A percentile compares a stretch with the other conserved stretches of the same genome.
Evolutionary conservation across 192 early-diverging fungal genomes (phyloP).

Genomic region (Powellomyces hirtus): DNA sequence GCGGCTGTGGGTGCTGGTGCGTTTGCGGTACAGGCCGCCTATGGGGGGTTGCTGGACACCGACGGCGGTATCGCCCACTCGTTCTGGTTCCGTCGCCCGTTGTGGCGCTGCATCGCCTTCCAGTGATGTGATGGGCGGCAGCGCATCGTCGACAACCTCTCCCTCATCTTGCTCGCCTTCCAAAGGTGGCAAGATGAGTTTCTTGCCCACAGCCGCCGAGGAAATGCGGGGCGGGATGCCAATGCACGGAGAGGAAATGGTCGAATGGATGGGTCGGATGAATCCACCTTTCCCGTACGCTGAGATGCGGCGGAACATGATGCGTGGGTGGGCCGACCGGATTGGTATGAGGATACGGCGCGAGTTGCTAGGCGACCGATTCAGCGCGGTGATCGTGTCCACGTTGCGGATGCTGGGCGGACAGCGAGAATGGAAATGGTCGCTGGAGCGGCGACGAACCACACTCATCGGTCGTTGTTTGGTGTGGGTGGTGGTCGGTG

Average conservation of each 20-base stretch:
- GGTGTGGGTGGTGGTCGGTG: background rate
- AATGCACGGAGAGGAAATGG: background rate
- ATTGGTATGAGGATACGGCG: slow-evolving; percentile 18
- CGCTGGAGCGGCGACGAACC: background rate
- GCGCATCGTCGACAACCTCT: background rate
- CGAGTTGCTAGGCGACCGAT: background rate
- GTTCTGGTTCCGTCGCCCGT: background rate
- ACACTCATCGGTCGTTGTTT: background rate
- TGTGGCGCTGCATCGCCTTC: background rate
- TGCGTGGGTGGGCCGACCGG: slow-evolving; percentile 20
- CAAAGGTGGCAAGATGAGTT: background rate
- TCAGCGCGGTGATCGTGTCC: background rate
- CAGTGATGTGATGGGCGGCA: background rate
- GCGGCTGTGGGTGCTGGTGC: slow-evolving; percentile 4
- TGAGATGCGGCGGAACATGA: slow-evolving; percentile 23
- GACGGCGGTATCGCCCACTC: background rate
- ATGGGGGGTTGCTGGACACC: background rate
- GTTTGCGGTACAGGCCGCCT: background rate
- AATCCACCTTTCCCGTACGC: background rate
- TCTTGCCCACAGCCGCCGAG: slow-evolving; percentile 6
- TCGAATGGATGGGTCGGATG: background rate
- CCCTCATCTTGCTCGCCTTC: background rate
- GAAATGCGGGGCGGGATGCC: slow-evolving; percentile 20
- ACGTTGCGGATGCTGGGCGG: background rate
- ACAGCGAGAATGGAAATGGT: background rate